phyloP scores from a whole-genome alignment of 345 rosid species.

The Arabidopsis suecica region DNA sequence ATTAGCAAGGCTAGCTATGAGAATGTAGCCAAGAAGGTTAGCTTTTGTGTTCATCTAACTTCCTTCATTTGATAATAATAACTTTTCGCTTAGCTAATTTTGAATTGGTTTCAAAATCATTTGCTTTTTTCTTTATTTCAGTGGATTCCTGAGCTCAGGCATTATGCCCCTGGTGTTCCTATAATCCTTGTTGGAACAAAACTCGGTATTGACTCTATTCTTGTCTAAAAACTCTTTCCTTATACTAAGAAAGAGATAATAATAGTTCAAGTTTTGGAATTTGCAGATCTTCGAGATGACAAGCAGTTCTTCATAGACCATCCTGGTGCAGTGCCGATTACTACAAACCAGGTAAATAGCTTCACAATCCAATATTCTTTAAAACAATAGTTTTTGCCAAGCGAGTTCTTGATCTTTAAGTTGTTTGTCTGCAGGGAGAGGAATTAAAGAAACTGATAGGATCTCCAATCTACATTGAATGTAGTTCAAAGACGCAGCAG shows the following conservation, averaged over 20 bases:
- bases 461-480: constrained; percentile 84
- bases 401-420: constrained; percentile 23
- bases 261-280: constrained; percentile 25
- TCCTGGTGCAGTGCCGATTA: constrained; percentile 77
- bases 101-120: constrained; percentile 1
- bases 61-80: neutral
- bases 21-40: constrained; percentile 91
- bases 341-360: constrained; percentile 59
- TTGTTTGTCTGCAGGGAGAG: constrained; percentile 70
- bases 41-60: neutral
- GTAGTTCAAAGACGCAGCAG: constrained; percentile 97
- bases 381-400: neutral
- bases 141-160: constrained; percentile 97
- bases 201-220: constrained; percentile 58
- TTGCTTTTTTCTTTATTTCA: constrained; percentile 39
- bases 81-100: constrained; percentile 19
- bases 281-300: constrained; percentile 78
- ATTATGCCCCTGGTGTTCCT: constrained; percentile 91
- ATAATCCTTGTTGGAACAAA: constrained; percentile 87
- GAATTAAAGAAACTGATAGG: constrained; percentile 88
- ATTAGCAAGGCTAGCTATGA: constrained; percentile 99
- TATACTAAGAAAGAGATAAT: neutral
- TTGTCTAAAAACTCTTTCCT: constrained; percentile 10
- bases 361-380: constrained; percentile 9
- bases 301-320: constrained; percentile 71